Base-by-base conservation (phyloP, 495 filamentous ascomycete genomes). In the Penicillium manginii region DNA sequence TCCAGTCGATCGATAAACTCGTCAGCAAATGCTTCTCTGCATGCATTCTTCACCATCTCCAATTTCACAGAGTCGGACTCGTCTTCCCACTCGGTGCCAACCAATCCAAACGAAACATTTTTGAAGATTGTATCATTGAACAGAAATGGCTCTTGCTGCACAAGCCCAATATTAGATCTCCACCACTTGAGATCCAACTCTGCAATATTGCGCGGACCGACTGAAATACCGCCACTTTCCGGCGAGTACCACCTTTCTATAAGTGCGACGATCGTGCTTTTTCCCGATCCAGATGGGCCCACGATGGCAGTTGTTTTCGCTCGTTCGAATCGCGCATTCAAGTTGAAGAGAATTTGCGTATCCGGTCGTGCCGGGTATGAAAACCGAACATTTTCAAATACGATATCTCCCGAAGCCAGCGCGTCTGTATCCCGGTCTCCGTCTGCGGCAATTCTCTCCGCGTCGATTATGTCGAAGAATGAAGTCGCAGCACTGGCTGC, bases 151-250 rank as follows among this genome's bases (percentile, higher is more conserved):
- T 71, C 72, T 57, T 71, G 67, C 40, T 62, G 62, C 23, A 97
- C 92, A 8, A 97, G 80, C 0, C 88, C 83, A 46, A 97, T 89
- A 39, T 96, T 85, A 55, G 88, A 84, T 47, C 92, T 82, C 52
- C 94, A 75, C 92, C 92, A 97, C 33, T 83, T 83, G 26, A 96
- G 77, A 66, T 96, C 94, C 58, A 96, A 43, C 26, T 81, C 73
- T 15, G 78, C 72, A 47, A 87, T 77, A 9, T 83, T 76, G 21
- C 60, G 68, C 4, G 75, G 72, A 32, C 74, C 79, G 11, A 85
- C 74, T 3, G 79, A 64, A 14, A 76, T 70, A 1, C 74, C 52
- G 0, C 92, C 92, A 26, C 21, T 62, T 64, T 72, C 69, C 61
- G 61, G 69, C 55, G 52, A 37, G 46, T 91, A 91, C 79, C 82